Base-by-base conservation (phyloP, 768 basidiomycete genomes). In the Boletus fagicola region DNA sequence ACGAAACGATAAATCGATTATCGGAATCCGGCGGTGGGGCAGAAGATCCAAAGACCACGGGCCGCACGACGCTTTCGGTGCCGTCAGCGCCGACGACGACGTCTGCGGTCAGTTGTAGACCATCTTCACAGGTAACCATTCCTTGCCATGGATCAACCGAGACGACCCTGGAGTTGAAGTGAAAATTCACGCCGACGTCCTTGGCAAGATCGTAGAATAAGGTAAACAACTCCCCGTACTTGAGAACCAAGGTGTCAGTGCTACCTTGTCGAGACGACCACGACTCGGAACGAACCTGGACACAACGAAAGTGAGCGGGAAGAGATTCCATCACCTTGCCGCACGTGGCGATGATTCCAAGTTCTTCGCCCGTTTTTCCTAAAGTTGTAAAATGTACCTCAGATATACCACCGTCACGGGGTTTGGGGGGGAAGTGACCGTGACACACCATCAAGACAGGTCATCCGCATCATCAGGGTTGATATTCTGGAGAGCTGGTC, bases 1-100 rank as follows among this genome's bases (percentile, higher is more conserved):
- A 66, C 68, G 36, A 59, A 22, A 69, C 48, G 6, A 55, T 60
- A 28, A 58, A 50, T 1, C 61, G 49, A 28, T 58, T 58, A 10
- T 68, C 67, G 36, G 16, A 22, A 16, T 65, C 63, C 16, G 63
- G 52, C 0, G 24, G 20, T 8, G 54, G 63, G 0, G 47, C 20
- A 13, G n/a, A 53, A 1, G 59, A 12, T 1, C 68, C 68, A 2
- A 69, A 69, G 22, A 77, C 63, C 5, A 81, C 64, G 7, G 72
- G 60, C 10, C 68, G 67, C 10, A 77, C 72, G 35, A 78, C 40
- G 22, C 83, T 84, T 33, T 72, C 65, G n/a, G 74, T 74, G 10
- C 86, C 85, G 66, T 87, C 86, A 4, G 86, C 86, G 12, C 82
- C 85, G 5, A 87, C 74, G 40, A 87, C 68, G 26, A 86, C 65